Evolutionary conservation across 768 basidiomycete species (phyloP), one percentile per base, ranked within the genome.

Genomic region (Leucosporidium yakuticum): DNA sequence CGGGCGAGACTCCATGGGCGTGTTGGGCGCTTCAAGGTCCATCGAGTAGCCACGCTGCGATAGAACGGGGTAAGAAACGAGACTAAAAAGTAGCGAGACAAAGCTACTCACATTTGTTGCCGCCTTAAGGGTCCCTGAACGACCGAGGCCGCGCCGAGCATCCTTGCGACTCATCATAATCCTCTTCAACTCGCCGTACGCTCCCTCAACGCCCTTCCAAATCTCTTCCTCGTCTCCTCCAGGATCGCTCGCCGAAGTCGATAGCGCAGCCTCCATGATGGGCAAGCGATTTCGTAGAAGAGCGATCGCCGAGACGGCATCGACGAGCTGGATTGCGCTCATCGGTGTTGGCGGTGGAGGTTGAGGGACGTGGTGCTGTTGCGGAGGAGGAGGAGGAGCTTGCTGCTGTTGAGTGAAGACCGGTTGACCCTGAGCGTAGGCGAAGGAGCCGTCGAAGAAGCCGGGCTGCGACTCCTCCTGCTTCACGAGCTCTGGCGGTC

Each of bases 171-270:
- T 50, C 19, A n/a, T 20, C 71, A 73, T 73, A 25, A 73, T 67
- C 15, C 71, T 48, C 65, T 56, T 61, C 53, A 73, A 29, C 60
- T 73, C 71, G 21, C 66, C 71, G 39, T 62, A 73, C 25, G 71
- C 65, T 4, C 65, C 65, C 63, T 73, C 71, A 25, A 73, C 66
- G 4, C 71, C 71, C 56, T 69, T 73, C 71, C 71, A 73, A 31
- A 73, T 73, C 63, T 73, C 68, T 56, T 69, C 71, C 60, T 73
- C 71, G 58, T 73, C 71, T 19, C 64, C 36, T 0, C 68, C 71
- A 20, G 68, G 29, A 34, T 69, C 71, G 6, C 2, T 49, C 55
- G 51, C 65, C 29, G 65, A 66, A 39, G 65, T 32, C 17, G 68
- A 59, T 56, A 73, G 39, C 48, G 71, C 71, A 0, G 71, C 71